phyloP scores from a whole-genome alignment of 306 rosid genomes.

The Arachis stenosperma region DNA sequence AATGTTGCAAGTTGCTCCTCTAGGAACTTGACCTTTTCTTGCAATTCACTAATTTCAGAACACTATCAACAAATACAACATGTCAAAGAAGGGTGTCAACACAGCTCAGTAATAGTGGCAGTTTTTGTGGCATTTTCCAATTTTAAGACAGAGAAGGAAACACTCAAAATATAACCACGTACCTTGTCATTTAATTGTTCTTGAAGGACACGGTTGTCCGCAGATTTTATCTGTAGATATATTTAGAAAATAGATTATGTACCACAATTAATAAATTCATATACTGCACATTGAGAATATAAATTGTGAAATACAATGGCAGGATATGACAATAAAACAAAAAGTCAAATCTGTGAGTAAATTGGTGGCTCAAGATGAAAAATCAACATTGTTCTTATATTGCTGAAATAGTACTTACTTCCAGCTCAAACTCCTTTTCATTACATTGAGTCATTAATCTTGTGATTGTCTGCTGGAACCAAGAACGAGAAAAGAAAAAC shows the following conservation, averaged over 20 bases:
- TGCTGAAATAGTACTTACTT: constrained; percentile 57
- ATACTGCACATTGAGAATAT: constrained; percentile 20
- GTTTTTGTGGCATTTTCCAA: constrained; percentile 25
- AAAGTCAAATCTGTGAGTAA: constrained; percentile 19
- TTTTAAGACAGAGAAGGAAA: constrained; percentile 1
- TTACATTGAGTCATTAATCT: constrained; percentile 78
- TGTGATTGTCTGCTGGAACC: constrained; percentile 67
- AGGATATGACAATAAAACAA: background rate
- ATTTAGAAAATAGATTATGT: constrained; percentile 22
- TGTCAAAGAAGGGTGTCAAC: constrained; percentile 29
- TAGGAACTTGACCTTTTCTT: constrained; percentile 67
- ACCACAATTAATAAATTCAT: constrained; percentile 21
- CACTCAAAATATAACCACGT: constrained; percentile 27
- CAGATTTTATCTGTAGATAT: constrained; percentile 76
- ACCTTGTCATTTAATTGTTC: constrained; percentile 92
- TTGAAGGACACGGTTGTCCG: constrained; percentile 95
- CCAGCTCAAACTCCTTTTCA: constrained; percentile 92
- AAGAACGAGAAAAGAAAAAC: constrained; percentile 34
- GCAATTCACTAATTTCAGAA: constrained; percentile 79
- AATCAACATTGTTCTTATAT: constrained; percentile 34
- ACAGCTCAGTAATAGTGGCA: background rate
- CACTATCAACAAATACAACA: constrained; percentile 56
- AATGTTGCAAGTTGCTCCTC: constrained; percentile 58
- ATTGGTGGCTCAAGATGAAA: constrained; percentile 29
- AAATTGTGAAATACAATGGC: constrained; percentile 18